These are phyloP conservation scores for Komagataella pastoris DNA, from an alignment of 805 yeast genomes.

Conservation along the genomic window DNA sequence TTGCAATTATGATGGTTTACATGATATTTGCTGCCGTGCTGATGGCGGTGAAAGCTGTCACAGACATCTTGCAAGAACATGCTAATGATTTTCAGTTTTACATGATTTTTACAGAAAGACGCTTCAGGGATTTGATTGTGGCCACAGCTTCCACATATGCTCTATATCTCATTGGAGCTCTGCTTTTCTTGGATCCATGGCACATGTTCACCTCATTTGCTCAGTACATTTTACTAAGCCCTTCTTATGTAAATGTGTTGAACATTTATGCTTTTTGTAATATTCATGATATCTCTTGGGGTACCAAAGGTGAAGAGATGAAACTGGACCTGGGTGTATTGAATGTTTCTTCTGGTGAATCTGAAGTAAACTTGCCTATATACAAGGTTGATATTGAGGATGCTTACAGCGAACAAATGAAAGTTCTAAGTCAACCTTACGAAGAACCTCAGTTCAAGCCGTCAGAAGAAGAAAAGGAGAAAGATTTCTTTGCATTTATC, in stretches of 20 bases:
- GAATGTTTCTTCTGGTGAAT: slow-evolving; percentile 48
- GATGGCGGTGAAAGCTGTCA: slow-evolving; percentile 52
- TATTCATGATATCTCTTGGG: slow-evolving; percentile 95
- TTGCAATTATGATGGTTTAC: slow-evolving; percentile 81
- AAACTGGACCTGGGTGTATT: slow-evolving; percentile 76
- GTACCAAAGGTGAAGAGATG: slow-evolving; percentile 78
- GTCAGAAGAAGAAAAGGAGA: slow-evolving; percentile 35
- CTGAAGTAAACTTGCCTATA: slow-evolving; percentile 64
- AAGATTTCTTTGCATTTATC: slow-evolving; percentile 80
- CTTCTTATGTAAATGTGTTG: slow-evolving; percentile 81
- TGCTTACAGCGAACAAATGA: slow-evolving; percentile 52
- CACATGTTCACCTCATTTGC: slow-evolving; percentile 81
- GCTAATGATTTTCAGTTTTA: slow-evolving; percentile 24
- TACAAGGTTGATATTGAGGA: slow-evolving; percentile 65
- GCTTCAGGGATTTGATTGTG: slow-evolving; percentile 79
- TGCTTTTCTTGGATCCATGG: slow-evolving; percentile 80
- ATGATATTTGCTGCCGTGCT: slow-evolving; percentile 80
- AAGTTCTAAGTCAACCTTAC: slow-evolving; percentile 33
- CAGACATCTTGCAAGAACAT: slow-evolving; percentile 22
- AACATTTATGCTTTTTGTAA: slow-evolving; percentile 94
- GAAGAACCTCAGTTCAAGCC: slow-evolving; percentile 15
- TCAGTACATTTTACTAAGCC: slow-evolving; percentile 76
- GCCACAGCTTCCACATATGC: slow-evolving; percentile 77
- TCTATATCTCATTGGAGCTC: slow-evolving; percentile 65
- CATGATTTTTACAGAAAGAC: slow-evolving; percentile 46